phyloP scores from a whole-genome alignment of 2,329 filamentous ascomycete species.

The Diaporthe aspalathi region DNA sequence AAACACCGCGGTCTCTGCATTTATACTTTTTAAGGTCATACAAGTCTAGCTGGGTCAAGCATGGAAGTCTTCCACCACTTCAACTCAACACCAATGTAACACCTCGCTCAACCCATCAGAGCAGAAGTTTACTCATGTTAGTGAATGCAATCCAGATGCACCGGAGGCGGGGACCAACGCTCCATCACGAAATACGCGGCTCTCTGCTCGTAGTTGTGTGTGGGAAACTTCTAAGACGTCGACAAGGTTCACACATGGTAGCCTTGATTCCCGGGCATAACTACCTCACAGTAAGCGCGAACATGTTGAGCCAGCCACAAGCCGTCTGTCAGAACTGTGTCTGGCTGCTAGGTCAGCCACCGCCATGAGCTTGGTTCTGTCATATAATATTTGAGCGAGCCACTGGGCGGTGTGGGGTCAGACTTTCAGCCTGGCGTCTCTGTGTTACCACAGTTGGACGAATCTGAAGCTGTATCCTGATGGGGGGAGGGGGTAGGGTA shows the following conservation, averaged over 20 bases:
- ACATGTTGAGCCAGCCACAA: not conserved
- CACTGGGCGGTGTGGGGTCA: not conserved
- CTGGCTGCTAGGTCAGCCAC: constrained; percentile 3
- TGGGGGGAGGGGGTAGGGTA: too few species aligned
- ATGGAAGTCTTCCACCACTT: not conserved
- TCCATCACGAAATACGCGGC: not conserved
- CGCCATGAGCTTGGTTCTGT: not conserved
- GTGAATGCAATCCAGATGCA: too few species aligned
- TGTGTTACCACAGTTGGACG: constrained; percentile 3
- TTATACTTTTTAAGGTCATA: not conserved
- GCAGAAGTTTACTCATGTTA: not conserved
- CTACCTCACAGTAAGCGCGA: not conserved
- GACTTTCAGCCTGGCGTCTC: constrained; percentile 21
- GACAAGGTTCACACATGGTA: constrained; percentile 5
- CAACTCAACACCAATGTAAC: not conserved
- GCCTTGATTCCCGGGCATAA: not conserved
- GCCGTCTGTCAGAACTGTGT: constrained; percentile 17
- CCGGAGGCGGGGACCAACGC: too few species aligned
- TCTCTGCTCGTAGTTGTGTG: not conserved
- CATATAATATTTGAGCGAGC: not conserved
- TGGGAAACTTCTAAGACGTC: not conserved
- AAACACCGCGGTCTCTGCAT: accelerated
- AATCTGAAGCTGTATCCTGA: not conserved
- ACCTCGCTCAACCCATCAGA: not conserved
- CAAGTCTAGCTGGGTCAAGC: not conserved